These are phyloP conservation scores for Alternaria ethzedia DNA, from an alignment of 2,329 filamentous ascomycete genomes.

Conservation along the genomic window DNA sequence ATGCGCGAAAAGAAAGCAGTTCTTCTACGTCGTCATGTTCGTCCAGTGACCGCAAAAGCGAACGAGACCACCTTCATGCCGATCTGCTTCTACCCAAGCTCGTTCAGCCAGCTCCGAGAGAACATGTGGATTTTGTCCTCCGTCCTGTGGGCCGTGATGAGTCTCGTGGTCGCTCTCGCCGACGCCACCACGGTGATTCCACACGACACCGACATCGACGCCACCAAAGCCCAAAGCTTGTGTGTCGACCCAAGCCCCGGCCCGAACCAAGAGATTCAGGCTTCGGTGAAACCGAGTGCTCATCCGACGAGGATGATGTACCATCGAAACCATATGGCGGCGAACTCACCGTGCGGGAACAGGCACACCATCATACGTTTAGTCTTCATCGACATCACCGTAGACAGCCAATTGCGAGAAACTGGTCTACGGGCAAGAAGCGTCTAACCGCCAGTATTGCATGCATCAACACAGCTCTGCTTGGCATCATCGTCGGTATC, in stretches of 20 bases:
- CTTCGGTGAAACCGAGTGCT: slow-evolving; percentile 17
- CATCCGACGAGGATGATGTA: slow-evolving; percentile 27
- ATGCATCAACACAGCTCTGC: slow-evolving; percentile 74
- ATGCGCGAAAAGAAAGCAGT: not conserved
- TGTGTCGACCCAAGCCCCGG: slow-evolving; percentile 7
- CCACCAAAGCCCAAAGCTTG: slow-evolving; percentile 10
- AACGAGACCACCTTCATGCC: slow-evolving; percentile 11
- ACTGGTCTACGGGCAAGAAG: slow-evolving; percentile 73
- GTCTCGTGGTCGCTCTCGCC: slow-evolving; percentile 32
- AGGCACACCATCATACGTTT: slow-evolving; percentile 46
- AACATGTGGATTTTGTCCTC: slow-evolving; percentile 40
- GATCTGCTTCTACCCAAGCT: slow-evolving; percentile 31
- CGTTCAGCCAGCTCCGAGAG: slow-evolving; percentile 26
- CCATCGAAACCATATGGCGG: slow-evolving; percentile 20
- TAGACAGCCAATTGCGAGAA: slow-evolving; percentile 71
- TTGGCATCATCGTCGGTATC: slow-evolving; percentile 75
- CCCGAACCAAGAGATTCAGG: slow-evolving; percentile 12
- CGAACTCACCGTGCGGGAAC: slow-evolving; percentile 30
- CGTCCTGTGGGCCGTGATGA: slow-evolving; percentile 32
- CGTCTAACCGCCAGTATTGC: slow-evolving; percentile 71
- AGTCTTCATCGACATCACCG: slow-evolving; percentile 56
- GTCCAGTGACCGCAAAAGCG: not conserved
- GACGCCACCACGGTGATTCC: slow-evolving; percentile 10
- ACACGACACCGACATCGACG: slow-evolving; percentile 14
- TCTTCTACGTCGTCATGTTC: slow-evolving; percentile 17